Conservation (phyloP, 2,329 filamentous ascomycete species). For the Mariannaea sp. region DNA sequence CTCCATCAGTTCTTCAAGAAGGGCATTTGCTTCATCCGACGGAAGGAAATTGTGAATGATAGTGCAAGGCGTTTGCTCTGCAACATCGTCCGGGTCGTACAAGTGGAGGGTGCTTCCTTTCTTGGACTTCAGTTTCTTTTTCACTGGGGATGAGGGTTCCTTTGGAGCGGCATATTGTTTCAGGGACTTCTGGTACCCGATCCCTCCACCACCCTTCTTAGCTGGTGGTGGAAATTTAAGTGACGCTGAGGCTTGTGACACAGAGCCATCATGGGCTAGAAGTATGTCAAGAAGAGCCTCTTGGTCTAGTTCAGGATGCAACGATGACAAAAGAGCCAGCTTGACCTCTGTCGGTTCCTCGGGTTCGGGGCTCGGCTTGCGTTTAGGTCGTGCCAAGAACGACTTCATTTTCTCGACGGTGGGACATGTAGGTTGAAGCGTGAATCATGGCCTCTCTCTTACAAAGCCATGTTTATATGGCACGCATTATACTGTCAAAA, state of each 20-base stretch:
- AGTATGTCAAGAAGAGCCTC: conserved; percentile 77
- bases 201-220: conserved; percentile 44
- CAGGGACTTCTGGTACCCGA: conserved; percentile 68
- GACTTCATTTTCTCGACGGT: conserved; percentile 55
- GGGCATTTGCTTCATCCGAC: conserved; percentile 67
- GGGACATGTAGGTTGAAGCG: neutral
- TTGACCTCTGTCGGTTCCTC: conserved; percentile 90
- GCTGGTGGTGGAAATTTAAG: conserved; percentile 46
- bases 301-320: conserved; percentile 68
- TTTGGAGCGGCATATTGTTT: conserved; percentile 51
- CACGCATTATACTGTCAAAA: neutral
- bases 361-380: conserved; percentile 49
- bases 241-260: conserved; percentile 65
- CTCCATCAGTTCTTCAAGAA: conserved; percentile 75
- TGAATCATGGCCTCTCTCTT: neutral
- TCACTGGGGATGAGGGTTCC: conserved; percentile 35
- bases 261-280: conserved; percentile 76
- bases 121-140: conserved; percentile 64
- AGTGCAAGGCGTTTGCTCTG: conserved; percentile 83
- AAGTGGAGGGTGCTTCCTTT: conserved; percentile 85
- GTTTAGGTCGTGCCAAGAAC: conserved; percentile 61
- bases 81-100: conserved; percentile 80
- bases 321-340: conserved; percentile 78
- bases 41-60: conserved; percentile 92
- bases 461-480: neutral